Conservation (phyloP, 345 rosid species). For the Boechera stricta region DNA sequence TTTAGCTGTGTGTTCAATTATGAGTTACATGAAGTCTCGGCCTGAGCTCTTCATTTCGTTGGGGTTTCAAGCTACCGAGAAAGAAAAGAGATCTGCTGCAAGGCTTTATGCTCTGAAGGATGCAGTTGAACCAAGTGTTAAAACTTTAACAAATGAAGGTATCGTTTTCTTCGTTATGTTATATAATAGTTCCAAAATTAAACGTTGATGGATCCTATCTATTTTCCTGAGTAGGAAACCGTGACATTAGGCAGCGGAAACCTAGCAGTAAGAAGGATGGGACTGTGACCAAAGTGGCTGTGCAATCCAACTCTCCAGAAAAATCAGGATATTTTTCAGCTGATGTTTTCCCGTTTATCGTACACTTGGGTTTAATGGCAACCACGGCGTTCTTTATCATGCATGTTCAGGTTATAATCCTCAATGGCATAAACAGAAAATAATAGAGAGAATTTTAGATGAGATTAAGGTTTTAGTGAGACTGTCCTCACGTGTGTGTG, state of each 20-base stretch:
- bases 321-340: constrained; percentile 54
- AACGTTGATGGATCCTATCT: background rate
- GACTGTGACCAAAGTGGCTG: constrained; percentile 18
- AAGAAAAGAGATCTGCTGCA: constrained; percentile 50
- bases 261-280: constrained; percentile 42
- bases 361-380: constrained; percentile 76
- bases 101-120: constrained; percentile 44
- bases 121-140: constrained; percentile 33
- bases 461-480: constrained; percentile 15
- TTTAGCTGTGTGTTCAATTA: constrained; percentile 68
- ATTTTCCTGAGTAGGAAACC: constrained; percentile 46
- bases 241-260: constrained; percentile 62
- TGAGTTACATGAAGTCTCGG: constrained; percentile 59
- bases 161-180: background rate
- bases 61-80: constrained; percentile 65
- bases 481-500: constrained; percentile 4
- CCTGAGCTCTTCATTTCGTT: constrained; percentile 60
- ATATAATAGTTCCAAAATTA: background rate
- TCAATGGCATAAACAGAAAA: background rate
- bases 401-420: constrained; percentile 84
- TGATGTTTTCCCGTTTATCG: constrained; percentile 64
- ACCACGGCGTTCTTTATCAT: constrained; percentile 79
- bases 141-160: constrained; percentile 29
- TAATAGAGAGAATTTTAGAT: background rate
- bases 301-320: constrained; percentile 42